Base-by-base conservation (phyloP, 768 basidiomycete genomes). In the Cystofilobasidium capitatum region DNA sequence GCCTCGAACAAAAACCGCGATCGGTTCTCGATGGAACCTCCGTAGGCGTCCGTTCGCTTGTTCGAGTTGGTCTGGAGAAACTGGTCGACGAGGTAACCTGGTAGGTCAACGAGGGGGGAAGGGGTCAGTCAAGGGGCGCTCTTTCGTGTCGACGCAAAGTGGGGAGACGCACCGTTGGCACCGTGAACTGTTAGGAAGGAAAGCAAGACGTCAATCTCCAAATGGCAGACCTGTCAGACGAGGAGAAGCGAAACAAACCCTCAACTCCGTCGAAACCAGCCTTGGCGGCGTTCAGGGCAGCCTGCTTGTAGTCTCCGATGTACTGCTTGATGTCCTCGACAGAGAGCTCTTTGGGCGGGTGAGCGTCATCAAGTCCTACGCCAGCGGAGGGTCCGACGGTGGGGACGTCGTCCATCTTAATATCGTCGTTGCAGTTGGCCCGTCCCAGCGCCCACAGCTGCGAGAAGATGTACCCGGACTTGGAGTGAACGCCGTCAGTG, bases 1-100 rank as follows among this genome's bases (percentile, higher is more conserved):
- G 45, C 77, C 67, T 85, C 83, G 8, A 85, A 76, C 0, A 75
- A 72, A 73, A 89, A 88, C 33, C 82, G 79, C 0, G 80, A 77
- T 7, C 88, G 79, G 65, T 82, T 82, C 73, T 85, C 82, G 35
- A 87, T 76, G 54, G 81, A 81, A 2, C 88, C 88, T 0, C 88
- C 88, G 74, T 86, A 89, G 54, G 80, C 77, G 73, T 88, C 86
- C 9, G 81, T 83, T 20, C 86, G 80, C 6, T 79, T 72, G 75
- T 88, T 87, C 40, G 78, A 78, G n/a, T 78, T 73, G 33, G 81
- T 78, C 71, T 86, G 83, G 13, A 84, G 68, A 78, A 88, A 77
- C 77, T 60, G 73, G 62, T 59, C 49, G 54, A 62, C 58, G 29
- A 51, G 58, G 61, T 64, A 66, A 0, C 66, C 33, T 42, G 10